Evolutionary conservation across 2,329 filamentous ascomycete species (phyloP).

Genomic region (Aspergillus sp.): DNA sequence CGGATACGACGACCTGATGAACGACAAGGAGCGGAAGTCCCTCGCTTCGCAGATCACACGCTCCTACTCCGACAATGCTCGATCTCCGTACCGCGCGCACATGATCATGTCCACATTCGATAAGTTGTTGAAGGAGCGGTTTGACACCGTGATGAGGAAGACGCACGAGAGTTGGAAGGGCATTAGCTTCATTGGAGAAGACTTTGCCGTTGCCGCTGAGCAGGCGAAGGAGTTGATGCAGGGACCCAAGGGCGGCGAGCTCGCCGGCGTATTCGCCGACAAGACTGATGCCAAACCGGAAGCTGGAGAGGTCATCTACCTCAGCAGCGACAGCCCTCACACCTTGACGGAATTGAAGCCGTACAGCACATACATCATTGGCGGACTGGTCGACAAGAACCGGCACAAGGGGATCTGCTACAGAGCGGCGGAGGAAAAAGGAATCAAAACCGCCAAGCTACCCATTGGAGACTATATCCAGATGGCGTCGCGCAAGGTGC

Average conservation of each 20-base stretch:
- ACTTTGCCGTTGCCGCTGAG: conserved; percentile 69
- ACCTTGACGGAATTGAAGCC: conserved; percentile 81
- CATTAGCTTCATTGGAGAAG: conserved; percentile 68
- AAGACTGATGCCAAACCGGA: conserved; percentile 31
- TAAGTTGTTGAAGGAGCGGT: conserved; percentile 71
- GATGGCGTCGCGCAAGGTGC: conserved; percentile 80
- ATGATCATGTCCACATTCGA: conserved; percentile 77
- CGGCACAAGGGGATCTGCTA: conserved; percentile 94
- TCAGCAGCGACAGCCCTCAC: conserved; percentile 87
- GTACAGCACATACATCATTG: conserved; percentile 88
- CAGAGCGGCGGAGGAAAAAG: conserved; percentile 69
- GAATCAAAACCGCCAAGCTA: conserved; percentile 83
- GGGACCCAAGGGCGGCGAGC: conserved; percentile 52
- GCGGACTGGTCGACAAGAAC: conserved; percentile 94
- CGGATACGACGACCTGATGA: conserved; percentile 88
- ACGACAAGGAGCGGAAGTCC: conserved; percentile 78
- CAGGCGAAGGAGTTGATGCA: conserved; percentile 69
- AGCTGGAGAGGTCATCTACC: conserved; percentile 72
- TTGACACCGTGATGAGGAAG: conserved; percentile 70
- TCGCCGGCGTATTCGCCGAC: conserved; percentile 60
- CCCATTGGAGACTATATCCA: conserved; percentile 95
- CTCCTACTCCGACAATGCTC: conserved; percentile 83
- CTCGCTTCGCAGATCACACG: conserved; percentile 81
- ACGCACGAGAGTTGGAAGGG: conserved; percentile 79
- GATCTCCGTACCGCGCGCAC: conserved; percentile 66